Base-by-base conservation (phyloP, 257 asterid genomes). In the Solanum gandarillasii region DNA sequence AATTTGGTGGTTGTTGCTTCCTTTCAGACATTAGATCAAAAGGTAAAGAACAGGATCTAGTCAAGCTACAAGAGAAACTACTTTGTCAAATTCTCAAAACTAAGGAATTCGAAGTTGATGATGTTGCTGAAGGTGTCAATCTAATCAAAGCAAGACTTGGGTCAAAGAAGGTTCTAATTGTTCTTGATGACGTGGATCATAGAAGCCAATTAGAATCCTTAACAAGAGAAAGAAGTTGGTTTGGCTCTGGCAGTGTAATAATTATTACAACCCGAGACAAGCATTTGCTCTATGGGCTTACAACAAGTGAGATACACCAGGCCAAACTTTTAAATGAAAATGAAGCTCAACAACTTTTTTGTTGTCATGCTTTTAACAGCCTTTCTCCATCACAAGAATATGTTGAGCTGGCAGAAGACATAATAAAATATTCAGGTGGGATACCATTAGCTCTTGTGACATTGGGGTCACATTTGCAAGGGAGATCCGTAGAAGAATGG, bases 381-480 rank as follows among this genome's bases (percentile, higher is more conserved):
- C 1, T 1, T n/a, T 29, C 5, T 74, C 75, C 75, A n/a, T 3
- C 41, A 29, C n/a, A 86, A 20, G 84, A 73, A 0, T 73, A 46
- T 14, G 32, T 10, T 21, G 7, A 32, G 2, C 25, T 86, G 9
- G 38, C 75, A 21, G 23, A 18, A 25, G 27, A 62, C 34, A 20
- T 73, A 41, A 36, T 86, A 23, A 13, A 81, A 39, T 86, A 86
- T 62, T 34, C 84, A 29, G 65, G 85, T 16, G 72, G 88, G 35
- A 5, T 86, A 3, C 88, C 88, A 32, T 86, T 86, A 86, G 85
- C 88, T 34, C 88, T 86, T 52, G 71, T 74, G 84, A 46, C 31
- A 72, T 86, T 72, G 1, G 41, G 78, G n/a, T 31, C 25, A 31
- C 78, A 32, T 71, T 7, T 71, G 4, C 78, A 14, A 31, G 78